These are phyloP conservation scores for Moniliophthora roreri DNA, from an alignment of 1,284 basidiomycete species.

Conservation along the genomic window DNA sequence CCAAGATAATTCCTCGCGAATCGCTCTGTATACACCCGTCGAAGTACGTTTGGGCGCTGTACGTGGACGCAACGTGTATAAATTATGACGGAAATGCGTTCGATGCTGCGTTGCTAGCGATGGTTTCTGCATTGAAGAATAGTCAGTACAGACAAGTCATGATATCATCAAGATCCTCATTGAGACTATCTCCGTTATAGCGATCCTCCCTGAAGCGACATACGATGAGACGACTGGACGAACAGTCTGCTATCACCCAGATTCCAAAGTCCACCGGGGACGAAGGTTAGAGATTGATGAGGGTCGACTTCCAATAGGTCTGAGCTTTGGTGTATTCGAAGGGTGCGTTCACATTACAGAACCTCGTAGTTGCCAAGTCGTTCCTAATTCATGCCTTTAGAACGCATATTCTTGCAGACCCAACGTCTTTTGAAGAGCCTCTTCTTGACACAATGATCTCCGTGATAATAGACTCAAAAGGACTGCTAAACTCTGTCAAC, in stretches of 20 bases:
- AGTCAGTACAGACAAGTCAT: conserved; percentile 49
- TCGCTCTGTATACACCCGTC: conserved; percentile 80
- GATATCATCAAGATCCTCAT: neutral
- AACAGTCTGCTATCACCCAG: conserved; percentile 65
- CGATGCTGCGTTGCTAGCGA: conserved; percentile 87
- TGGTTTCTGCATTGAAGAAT: conserved; percentile 83
- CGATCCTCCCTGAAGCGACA: conserved; percentile 70
- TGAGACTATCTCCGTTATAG: conserved; percentile 39
- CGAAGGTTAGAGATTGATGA: conserved; percentile 14
- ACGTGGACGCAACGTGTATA: conserved; percentile 92
- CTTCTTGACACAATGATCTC: conserved; percentile 73
- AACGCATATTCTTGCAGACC: conserved; percentile 76
- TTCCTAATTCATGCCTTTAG: conserved; percentile 30
- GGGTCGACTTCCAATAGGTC: conserved; percentile 46
- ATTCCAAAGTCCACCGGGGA: conserved; percentile 48
- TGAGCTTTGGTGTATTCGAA: conserved; percentile 84
- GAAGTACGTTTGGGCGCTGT: conserved; percentile 88
- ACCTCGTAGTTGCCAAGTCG: neutral
- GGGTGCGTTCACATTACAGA: conserved; percentile 45
- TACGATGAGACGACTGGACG: conserved; percentile 70
- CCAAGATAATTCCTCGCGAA: conserved; percentile 62
- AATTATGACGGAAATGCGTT: conserved; percentile 97
- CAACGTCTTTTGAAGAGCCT: conserved; percentile 88
- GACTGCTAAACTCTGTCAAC: conserved; percentile 53
- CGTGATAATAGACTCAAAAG: conserved; percentile 59